phyloP scores from a whole-genome alignment of 495 filamentous ascomycete genomes.

The Xylaria scruposa region DNA sequence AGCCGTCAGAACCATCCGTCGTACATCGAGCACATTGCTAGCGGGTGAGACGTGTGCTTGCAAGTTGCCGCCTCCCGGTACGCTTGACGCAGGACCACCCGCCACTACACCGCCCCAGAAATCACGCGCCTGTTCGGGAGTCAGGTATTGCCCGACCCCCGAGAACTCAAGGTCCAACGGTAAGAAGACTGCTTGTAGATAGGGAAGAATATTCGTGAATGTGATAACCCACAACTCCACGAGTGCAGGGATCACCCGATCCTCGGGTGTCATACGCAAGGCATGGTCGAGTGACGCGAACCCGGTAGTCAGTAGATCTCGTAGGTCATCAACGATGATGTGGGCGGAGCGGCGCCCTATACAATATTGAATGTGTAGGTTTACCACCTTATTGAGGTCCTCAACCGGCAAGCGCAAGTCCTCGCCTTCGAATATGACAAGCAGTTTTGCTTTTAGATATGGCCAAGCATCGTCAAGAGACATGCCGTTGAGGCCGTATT shows the following conservation, averaged over 20 bases:
- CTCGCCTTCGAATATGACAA: constrained; percentile 92
- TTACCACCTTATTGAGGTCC: constrained; percentile 89
- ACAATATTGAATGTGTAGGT: constrained; percentile 78
- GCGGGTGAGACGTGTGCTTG: constrained; percentile 46
- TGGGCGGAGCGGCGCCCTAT: constrained; percentile 70
- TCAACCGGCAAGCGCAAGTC: constrained; percentile 89
- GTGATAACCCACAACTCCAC: constrained; percentile 94
- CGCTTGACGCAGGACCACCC: constrained; percentile 17
- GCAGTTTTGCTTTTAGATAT: constrained; percentile 85
- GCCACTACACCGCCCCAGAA: constrained; percentile 76
- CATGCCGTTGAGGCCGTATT: constrained; percentile 80
- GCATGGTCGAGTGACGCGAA: constrained; percentile 87
- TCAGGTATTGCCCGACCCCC: constrained; percentile 79
- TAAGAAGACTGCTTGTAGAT: constrained; percentile 94
- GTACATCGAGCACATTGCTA: constrained; percentile 73
- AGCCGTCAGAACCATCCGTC: constrained; percentile 84
- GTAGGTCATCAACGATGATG: constrained; percentile 77
- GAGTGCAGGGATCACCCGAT: constrained; percentile 80
- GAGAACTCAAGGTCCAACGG: constrained; percentile 94
- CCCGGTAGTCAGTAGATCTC: constrained; percentile 79
- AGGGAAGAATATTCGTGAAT: constrained; percentile 88
- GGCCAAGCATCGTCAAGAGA: constrained; percentile 93
- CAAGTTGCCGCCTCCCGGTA: constrained; percentile 16
- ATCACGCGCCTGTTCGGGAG: constrained; percentile 74
- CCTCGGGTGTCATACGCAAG: constrained; percentile 76